Evolutionary conservation across 1,139 yeast genomes (phyloP).

Genomic region (Nematodospora anomalae): DNA sequence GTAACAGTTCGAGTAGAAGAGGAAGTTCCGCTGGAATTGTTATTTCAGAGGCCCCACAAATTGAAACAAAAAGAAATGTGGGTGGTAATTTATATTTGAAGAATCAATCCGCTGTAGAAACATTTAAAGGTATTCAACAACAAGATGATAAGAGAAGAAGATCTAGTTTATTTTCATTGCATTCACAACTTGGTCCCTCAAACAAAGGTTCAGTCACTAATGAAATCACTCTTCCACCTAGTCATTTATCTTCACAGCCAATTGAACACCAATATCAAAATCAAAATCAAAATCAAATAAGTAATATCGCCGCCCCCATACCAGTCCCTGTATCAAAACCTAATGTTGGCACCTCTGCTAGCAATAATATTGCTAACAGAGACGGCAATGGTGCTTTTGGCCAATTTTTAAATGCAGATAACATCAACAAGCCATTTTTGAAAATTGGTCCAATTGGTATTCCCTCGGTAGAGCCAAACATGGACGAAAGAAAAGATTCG

Average conservation of each 20-base stretch:
- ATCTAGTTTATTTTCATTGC: conserved; percentile 32
- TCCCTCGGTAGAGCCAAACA: conserved; percentile 8
- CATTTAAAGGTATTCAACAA: conserved; percentile 50
- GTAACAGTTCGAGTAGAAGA: conserved; percentile 26
- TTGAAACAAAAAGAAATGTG: conserved; percentile 53
- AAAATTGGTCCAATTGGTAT: conserved; percentile 20
- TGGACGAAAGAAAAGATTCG: conserved; percentile 22
- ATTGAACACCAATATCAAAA: conserved; percentile 7
- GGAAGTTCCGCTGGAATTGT: conserved; percentile 31
- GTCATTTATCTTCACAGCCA: conserved; percentile 1
- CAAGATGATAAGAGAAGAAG: conserved; percentile 46
- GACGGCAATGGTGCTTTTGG: conserved; percentile 1
- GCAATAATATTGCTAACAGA: conserved; percentile 1
- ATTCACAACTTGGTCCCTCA: conserved; percentile 7
- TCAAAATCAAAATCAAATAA: background rate
- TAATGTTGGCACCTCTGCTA: conserved; percentile 1
- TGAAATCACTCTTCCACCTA: conserved; percentile 5
- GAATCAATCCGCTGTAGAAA: conserved; percentile 50
- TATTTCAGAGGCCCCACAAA: conserved; percentile 44
- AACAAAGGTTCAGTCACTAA: conserved; percentile 9
- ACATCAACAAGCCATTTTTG: conserved; percentile 9
- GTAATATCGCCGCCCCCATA: conserved; percentile 21
- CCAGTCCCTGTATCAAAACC: conserved; percentile 18
- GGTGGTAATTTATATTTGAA: conserved; percentile 56
- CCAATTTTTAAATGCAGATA: conserved; percentile 1